Evolutionary conservation across 1,139 yeast species (phyloP), one percentile per base, ranked within the genome.

Genomic region (Hanseniaspora sp.): DNA sequence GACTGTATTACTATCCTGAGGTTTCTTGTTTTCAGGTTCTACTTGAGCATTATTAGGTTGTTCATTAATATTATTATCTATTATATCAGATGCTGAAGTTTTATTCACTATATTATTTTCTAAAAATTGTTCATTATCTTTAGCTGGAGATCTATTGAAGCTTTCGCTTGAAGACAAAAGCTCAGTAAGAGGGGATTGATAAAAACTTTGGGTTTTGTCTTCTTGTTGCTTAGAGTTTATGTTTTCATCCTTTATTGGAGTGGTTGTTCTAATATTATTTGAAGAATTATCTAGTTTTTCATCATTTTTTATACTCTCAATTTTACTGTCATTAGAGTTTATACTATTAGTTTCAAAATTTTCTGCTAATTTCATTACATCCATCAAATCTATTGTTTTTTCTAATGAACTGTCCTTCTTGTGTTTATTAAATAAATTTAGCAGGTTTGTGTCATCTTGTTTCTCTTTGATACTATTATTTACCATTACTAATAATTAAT

Each of bases 131-230:
- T 30, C 35, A 12, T 51, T 42, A n/a, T 41, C 17, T 3, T 47
- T 46, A 28, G 28, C 33, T 29, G 43, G 13, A 23, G 43, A 48
- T 37, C 44, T 34, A 35, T 52, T 54, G 17, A 56, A 49, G 34
- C 57, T 56, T 29, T 58, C 60, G 28, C 55, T 46, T 13, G 59
- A 57, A 6, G 58, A 55, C 17, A 51, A 29, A 2, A 56, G 18
- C 1, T 40, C 57, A n/a, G 45, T 49, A n/a, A 55, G 39, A 3
- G 58, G 57, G 1, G 57, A 56, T 35, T 58, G 56, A 38, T 57
- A 56, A 8, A 53, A 15, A 11, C 54, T 56, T 5, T 40, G 35
- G 1, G 17, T 18, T 13, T 40, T 18, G 3, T n/a, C 29, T 9
- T 15, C n/a, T 33, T 8, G 9, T 12, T 28, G 7, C 13, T 44